Percentiles rank a stretch among this genome's conserved stretches.
These are phyloP conservation scores for Solanum hybrid DNA, from an alignment of 305 asterid species.

Conservation along the genomic window DNA sequence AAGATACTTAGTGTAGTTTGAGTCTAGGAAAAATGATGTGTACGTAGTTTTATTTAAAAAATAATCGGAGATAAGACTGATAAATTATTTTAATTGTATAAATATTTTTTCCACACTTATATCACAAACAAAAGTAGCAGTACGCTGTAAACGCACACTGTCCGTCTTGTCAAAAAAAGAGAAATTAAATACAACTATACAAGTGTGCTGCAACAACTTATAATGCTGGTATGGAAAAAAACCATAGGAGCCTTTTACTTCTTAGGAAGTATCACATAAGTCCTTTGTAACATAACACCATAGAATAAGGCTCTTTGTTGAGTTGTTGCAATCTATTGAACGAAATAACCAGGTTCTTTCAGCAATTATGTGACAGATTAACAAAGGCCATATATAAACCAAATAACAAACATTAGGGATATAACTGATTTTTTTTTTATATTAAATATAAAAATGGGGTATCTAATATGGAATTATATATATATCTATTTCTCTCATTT, in stretches of 20 bases:
- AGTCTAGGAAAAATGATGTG: neutral
- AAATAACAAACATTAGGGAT: no score
- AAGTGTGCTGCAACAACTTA: neutral
- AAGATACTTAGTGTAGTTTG: neutral
- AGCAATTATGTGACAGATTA: neutral
- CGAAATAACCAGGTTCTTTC: neutral
- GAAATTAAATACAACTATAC: neutral
- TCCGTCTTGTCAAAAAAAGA: neutral
- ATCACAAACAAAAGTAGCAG: neutral
- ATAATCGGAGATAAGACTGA: neutral
- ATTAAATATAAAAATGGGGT: neutral
- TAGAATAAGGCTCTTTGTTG: no score
- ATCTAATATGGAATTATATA: neutral
- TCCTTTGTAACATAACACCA: neutral
- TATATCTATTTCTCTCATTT: neutral
- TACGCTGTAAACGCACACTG: neutral
- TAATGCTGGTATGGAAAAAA: neutral
- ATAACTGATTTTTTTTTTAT: neutral
- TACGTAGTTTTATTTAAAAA: neutral
- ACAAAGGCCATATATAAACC: neutral
- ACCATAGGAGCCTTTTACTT: neutral
- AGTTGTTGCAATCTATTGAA: neutral
- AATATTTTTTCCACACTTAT: neutral
- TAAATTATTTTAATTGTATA: neutral
- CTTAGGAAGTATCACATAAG: neutral